phyloP scores from a whole-genome alignment of 2,329 filamentous ascomycete species.

The Colletotrichum eleusines region DNA sequence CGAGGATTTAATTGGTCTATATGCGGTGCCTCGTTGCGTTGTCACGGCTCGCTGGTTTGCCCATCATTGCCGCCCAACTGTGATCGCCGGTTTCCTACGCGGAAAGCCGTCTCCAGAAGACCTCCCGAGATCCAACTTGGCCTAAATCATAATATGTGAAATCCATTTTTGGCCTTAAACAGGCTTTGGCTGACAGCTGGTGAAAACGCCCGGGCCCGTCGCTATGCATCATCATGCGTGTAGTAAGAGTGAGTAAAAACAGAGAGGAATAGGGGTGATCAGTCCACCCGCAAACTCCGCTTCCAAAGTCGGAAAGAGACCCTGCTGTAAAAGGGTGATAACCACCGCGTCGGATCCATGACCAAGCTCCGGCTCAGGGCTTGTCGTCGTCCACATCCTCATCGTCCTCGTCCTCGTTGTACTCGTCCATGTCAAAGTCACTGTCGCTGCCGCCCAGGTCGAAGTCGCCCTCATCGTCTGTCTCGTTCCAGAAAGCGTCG shows the following conservation, averaged over 20 bases:
- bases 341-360: neutral
- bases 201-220: slow-evolving; percentile 42
- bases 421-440: slow-evolving; percentile 72
- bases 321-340: neutral
- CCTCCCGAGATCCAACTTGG: slow-evolving; percentile 36
- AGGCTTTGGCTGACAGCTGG: slow-evolving; percentile 34
- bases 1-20: slow-evolving; percentile 28
- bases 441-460: slow-evolving; percentile 74
- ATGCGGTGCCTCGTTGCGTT: slow-evolving; percentile 13
- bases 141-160: slow-evolving; percentile 30
- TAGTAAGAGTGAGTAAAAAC: slow-evolving; percentile 17
- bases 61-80: slow-evolving; percentile 19
- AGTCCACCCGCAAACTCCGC: slow-evolving; percentile 18
- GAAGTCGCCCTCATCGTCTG: slow-evolving; percentile 82
- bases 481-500: slow-evolving; percentile 85
- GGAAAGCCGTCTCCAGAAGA: slow-evolving; percentile 31
- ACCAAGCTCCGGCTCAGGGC: slow-evolving; percentile 12
- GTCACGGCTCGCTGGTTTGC: slow-evolving; percentile 4
- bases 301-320: neutral
- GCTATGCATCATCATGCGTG: slow-evolving; percentile 43
- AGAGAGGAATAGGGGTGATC: slow-evolving; percentile 1
- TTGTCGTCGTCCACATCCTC: slow-evolving; percentile 57
- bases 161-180: slow-evolving; percentile 35
- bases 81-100: slow-evolving; percentile 13
- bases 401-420: slow-evolving; percentile 69